Evolutionary conservation across 2,329 filamentous ascomycete species (phyloP), one percentile per base, ranked within the genome.

Genomic region (Geoglossum cookeanum): DNA sequence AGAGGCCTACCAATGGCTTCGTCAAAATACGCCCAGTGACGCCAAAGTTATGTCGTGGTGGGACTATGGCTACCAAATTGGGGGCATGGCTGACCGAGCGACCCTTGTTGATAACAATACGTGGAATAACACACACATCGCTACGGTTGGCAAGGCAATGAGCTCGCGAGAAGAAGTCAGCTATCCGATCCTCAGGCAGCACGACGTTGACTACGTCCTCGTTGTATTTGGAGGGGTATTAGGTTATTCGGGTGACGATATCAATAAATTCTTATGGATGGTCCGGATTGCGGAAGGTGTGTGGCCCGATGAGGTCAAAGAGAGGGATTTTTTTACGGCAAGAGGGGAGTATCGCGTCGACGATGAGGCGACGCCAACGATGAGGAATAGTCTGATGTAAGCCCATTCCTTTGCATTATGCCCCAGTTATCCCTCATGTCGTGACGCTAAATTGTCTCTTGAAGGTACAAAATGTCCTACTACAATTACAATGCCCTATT

Each of bases 191-290:
- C 91, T 98, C 80, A 85, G 90, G 63, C 88, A 97, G 71, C 92
- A 98, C 67, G 92, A 98, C 72, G 92, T 98, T 2, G 91, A 98
- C 72, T 98, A 98, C 65, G 88, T 98, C n/a, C 77, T 98, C 57
- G 83, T 98, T 22, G 92, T 98, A 58, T 98, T 97, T 65, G 92
- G 92, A 66, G 92, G 88, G 68, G 80, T 98, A 59, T 77, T 98
- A 44, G 94, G 94, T 58, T 98, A 98, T 75, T 96, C 90, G 55
- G 92, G 92, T 61, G 92, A 98, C 65, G 92, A 98, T 67, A 95
- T 98, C 75, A 98, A 98, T 78, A 98, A 98, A 75, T 98, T 98
- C 77, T 76, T 98, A 64, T 98, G 92, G 92, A 98, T 98, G 94
- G 90, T 98, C 59, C 83, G 92, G 68, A 98, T 98, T 67, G 92